Conservation (phyloP, 805 yeast species). For the Zygosaccharomyces pseudorouxii region DNA sequence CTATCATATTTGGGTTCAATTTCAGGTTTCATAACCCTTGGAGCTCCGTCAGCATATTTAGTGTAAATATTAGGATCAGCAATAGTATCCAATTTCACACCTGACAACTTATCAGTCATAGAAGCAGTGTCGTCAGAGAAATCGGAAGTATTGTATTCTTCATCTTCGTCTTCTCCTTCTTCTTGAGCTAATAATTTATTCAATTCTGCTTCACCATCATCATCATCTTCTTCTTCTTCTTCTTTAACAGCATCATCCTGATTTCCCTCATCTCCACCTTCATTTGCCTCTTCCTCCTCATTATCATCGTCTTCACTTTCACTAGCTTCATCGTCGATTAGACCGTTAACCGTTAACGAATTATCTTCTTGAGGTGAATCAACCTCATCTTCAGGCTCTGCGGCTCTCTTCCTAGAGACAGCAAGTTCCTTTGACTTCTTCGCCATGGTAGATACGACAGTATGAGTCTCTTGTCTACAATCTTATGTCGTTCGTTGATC, state of each 20-base stretch:
- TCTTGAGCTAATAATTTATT: conserved; percentile 56
- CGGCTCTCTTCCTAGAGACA: conserved; percentile 23
- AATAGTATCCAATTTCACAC: conserved; percentile 48
- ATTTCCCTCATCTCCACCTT: conserved; percentile 19
- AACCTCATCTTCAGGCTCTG: conserved; percentile 35
- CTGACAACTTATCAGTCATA: conserved; percentile 51
- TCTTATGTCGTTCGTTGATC: neutral
- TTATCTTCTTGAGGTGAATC: conserved; percentile 18
- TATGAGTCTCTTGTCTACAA: neutral
- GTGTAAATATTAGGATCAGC: conserved; percentile 44
- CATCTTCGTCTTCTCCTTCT: conserved; percentile 35
- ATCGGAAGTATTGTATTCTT: conserved; percentile 31
- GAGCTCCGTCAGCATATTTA: conserved; percentile 70
- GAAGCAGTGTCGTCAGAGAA: conserved; percentile 42
- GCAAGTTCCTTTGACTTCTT: conserved; percentile 6
- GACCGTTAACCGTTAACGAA: conserved; percentile 19
- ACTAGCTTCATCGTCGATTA: conserved; percentile 25
- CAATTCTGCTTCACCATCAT: conserved; percentile 59
- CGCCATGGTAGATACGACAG: conserved; percentile 5
- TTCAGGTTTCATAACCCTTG: conserved; percentile 78
- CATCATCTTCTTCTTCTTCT: conserved; percentile 27
- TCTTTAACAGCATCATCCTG: conserved; percentile 12
- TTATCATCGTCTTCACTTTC: conserved; percentile 18
- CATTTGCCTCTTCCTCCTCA: conserved; percentile 18
- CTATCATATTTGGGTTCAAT: conserved; percentile 92